phyloP scores from a whole-genome alignment of 2,329 filamentous ascomycete genomes.

The Cladosporium sp. region DNA sequence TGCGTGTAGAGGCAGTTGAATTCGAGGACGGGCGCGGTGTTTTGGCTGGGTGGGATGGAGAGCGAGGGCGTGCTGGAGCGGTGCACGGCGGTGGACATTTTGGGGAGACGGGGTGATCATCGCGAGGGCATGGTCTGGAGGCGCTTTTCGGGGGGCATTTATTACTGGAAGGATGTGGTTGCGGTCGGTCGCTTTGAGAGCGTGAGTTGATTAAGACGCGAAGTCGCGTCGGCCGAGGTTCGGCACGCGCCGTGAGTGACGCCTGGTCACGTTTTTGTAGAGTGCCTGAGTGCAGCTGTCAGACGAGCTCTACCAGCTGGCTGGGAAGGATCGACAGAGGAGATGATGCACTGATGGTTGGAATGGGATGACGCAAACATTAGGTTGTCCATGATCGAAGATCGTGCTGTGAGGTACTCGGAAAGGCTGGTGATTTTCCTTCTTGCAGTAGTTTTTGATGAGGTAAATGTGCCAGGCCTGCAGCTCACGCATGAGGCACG shows the following conservation, averaged over 20 bases:
- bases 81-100: constrained; percentile 29
- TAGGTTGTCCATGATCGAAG: no score
- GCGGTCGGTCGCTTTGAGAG: neutral
- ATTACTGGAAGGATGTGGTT: neutral
- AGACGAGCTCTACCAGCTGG: no score
- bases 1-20: constrained; percentile 82
- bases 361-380: no score
- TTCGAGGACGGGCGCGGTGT: constrained; percentile 70
- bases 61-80: constrained; percentile 31
- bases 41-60: constrained; percentile 47
- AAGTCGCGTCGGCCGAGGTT: neutral
- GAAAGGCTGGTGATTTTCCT: no score
- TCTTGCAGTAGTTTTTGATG: no score
- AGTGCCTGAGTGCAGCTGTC: no score
- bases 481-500: no score
- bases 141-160: neutral
- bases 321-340: no score
- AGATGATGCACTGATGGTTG: no score
- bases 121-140: neutral
- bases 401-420: no score
- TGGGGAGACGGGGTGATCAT: neutral
- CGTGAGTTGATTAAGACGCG: neutral
- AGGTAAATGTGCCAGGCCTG: no score
- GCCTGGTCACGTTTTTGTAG: no score
- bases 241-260: neutral